These are phyloP conservation scores for Uronychia binucleata DNA, from an alignment of 73 alveolate genomes.

Conservation along the genomic window DNA sequence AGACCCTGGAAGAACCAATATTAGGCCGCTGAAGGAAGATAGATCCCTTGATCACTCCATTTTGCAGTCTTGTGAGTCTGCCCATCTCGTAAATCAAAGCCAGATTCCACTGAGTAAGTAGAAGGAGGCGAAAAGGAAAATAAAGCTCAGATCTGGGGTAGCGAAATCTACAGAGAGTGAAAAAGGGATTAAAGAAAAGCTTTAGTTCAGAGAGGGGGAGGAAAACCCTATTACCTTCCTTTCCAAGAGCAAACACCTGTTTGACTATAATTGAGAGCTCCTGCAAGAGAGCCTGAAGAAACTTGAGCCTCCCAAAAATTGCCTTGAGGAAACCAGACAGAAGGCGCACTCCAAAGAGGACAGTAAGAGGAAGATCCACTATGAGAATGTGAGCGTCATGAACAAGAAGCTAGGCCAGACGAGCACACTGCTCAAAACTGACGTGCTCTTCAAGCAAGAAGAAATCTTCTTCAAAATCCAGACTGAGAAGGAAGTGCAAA, in stretches of 20 bases:
- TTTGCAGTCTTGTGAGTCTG: no score
- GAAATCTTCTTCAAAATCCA: not conserved
- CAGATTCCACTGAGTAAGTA: no score
- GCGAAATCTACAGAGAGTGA: not conserved
- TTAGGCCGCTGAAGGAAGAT: not conserved
- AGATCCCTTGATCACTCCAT: not conserved
- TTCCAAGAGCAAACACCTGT: not conserved
- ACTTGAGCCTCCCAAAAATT: not conserved
- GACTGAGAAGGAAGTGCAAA: not conserved
- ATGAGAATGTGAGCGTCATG: not conserved
- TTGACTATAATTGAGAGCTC: not conserved
- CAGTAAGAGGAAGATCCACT: not conserved
- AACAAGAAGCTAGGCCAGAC: not conserved
- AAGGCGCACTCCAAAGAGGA: not conserved
- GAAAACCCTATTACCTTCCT: not conserved
- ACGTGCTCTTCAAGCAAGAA: not conserved
- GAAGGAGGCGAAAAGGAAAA: not conserved
- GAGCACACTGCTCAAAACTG: not conserved
- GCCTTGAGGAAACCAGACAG: not conserved
- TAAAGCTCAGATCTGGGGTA: not conserved
- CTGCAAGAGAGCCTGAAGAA: not conserved
- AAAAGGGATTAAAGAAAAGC: not conserved
- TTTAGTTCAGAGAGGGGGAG: not conserved
- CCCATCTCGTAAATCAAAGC: no score
- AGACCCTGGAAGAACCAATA: not conserved